Percentiles rank a stretch among this genome's conserved stretches.
Evolutionary conservation across 768 basidiomycete species (phyloP).

Genomic region (Podaxis sp.): DNA sequence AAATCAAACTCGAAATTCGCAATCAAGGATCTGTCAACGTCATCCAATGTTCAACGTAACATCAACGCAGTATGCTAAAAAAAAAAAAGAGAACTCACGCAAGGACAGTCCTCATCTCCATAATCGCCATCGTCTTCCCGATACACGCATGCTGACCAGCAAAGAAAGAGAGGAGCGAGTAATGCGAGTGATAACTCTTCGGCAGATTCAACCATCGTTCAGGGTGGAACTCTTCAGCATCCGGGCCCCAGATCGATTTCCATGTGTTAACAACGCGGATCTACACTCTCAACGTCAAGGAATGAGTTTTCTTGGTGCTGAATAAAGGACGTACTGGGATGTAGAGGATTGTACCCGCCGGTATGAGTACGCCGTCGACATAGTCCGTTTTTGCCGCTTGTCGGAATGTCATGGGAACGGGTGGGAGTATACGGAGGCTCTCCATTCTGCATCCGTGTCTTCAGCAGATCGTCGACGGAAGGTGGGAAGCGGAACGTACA

Average conservation of each 20-base stretch:
- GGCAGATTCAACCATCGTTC: constrained; percentile 44
- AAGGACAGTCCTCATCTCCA: constrained; percentile 47
- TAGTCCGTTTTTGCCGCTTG: constrained; percentile 35
- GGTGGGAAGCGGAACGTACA: constrained; percentile 22
- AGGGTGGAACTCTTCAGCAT: constrained; percentile 49
- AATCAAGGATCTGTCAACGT: constrained; percentile 12
- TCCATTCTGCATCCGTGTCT: constrained; percentile 34
- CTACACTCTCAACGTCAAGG: constrained; percentile 22
- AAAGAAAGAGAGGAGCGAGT: constrained; percentile 41
- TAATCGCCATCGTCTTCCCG: constrained; percentile 46
- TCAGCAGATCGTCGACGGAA: not conserved
- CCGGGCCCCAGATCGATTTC: constrained; percentile 48
- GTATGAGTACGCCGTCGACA: constrained; percentile 40
- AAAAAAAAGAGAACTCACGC: constrained; percentile 23
- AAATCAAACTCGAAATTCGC: constrained; percentile 41
- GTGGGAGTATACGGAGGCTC: constrained; percentile 39
- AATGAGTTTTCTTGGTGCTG: not conserved
- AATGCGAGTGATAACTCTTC: constrained; percentile 30
- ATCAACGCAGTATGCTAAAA: no score
- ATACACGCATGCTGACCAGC: constrained; percentile 46
- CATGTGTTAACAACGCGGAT: constrained; percentile 51
- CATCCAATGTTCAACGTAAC: no score
- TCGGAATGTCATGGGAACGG: constrained; percentile 40
- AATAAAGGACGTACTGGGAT: constrained; percentile 34
- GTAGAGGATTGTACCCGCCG: constrained; percentile 43